Percentiles rank a stretch among this genome's conserved stretches.
Conservation (phyloP, 441 rosid species). For the Isatis lusitanica region DNA sequence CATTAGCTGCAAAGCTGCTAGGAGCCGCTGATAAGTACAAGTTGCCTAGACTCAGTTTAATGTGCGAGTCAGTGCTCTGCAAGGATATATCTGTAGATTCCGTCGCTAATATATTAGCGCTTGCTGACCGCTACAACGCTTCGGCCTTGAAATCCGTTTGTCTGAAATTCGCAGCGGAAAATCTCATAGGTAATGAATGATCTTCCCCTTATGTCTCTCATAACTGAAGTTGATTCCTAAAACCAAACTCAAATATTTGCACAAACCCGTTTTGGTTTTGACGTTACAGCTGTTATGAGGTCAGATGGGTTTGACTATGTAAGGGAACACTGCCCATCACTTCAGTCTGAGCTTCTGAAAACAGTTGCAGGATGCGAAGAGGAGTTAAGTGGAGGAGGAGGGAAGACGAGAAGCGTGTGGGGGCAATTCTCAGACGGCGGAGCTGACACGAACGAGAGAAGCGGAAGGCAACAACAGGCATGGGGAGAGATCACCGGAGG, state of each 20-base stretch:
- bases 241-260: background rate
- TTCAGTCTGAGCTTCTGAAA: slow-evolving; percentile 58
- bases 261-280: slow-evolving; percentile 1
- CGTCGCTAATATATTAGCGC: slow-evolving; percentile 62
- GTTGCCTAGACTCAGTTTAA: slow-evolving; percentile 63
- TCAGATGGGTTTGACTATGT: slow-evolving; percentile 57
- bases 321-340: slow-evolving; percentile 49
- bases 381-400: slow-evolving; percentile 52
- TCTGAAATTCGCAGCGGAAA: slow-evolving; percentile 72
- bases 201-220: background rate
- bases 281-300: slow-evolving; percentile 55
- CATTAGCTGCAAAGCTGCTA: slow-evolving; percentile 56
- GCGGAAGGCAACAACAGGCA: slow-evolving; percentile 55
- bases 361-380: slow-evolving; percentile 63
- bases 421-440: slow-evolving; percentile 65
- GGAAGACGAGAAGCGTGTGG: slow-evolving; percentile 64
- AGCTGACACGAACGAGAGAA: slow-evolving; percentile 49
- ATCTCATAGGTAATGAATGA: slow-evolving; percentile 57
- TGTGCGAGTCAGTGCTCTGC: slow-evolving; percentile 74
- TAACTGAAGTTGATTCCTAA: background rate
- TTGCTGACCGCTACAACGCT: slow-evolving; percentile 64
- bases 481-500: slow-evolving; percentile 64
- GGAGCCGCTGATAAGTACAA: slow-evolving; percentile 68
- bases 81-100: slow-evolving; percentile 61
- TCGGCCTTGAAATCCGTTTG: slow-evolving; percentile 60